Base-by-base conservation (phyloP, 495 filamentous ascomycete genomes). In the Aspergillus wentii region DNA sequence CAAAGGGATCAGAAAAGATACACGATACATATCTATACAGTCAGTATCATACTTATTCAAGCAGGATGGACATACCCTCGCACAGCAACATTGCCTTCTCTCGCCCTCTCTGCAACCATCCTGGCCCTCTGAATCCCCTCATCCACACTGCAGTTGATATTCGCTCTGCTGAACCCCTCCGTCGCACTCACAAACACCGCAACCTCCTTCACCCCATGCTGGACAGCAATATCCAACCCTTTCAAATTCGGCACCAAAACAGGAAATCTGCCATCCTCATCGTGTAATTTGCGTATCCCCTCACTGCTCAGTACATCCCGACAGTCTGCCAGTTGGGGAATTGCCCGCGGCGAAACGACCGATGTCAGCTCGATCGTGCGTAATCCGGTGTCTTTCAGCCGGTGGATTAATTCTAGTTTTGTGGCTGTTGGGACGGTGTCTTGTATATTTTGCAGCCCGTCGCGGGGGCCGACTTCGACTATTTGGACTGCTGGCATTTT, bases 401-500 rank as follows among this genome's bases (percentile, higher is more conserved):
- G 48, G 0, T 41, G 42, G 19, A 72, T 71, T 3, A 72, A 34
- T 21, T 67, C 59, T 30, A 69, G 30, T 18, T 72, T 72, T 0
- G 45, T 54, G 0, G 43, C 18, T 0, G 66, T 71, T 0, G 65
- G 52, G n/a, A 72, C 48, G 4, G 44, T 16, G 0, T 55, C 34
- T 14, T 33, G 37, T 25, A 68, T 69, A 23, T 68, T 72, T 23
- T 72, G 68, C 1, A 71, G 52, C 14, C 68, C 68, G 38, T 71
- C 68, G 8, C 69, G 60, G 14, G 69, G 68, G 0, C 68, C 66
- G 32, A 73, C 69, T 55, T 73, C 68, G 28, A 71, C 58, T 31
- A 73, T 65, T 22, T 54, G 51, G 20, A 69, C 61, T 21, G 35
- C 23, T n/a, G 41, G 37, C 39, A 41, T 41, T 17, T 10, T 17